These are phyloP conservation scores for Rhodomyrtus psidioides DNA, from an alignment of 441 rosid species.

Conservation along the genomic window DNA sequence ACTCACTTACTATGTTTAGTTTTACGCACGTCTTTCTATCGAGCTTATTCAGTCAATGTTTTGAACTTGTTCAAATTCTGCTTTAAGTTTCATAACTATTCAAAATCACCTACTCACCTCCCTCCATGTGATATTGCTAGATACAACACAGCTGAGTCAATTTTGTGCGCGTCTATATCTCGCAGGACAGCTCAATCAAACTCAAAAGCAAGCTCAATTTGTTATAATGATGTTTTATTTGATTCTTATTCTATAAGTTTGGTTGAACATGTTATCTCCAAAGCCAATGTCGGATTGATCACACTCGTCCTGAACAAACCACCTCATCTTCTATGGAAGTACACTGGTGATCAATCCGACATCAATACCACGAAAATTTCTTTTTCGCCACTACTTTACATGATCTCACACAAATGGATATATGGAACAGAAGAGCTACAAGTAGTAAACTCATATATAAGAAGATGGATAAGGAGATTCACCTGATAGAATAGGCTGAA, in stretches of 20 bases:
- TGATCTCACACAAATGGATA: neutral
- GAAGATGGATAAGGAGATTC: neutral
- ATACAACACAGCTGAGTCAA: neutral
- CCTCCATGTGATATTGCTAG: too few species aligned
- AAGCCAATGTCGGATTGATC: neutral
- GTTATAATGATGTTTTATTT: neutral
- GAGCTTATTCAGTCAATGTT: too few species aligned
- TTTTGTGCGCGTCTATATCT: neutral
- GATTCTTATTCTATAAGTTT: neutral
- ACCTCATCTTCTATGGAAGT: neutral
- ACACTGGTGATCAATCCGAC: neutral
- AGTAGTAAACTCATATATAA: neutral
- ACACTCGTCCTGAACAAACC: neutral
- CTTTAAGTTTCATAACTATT: too few species aligned
- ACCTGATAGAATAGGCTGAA: constrained; percentile 53
- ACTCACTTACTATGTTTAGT: too few species aligned
- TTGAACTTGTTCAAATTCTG: too few species aligned
- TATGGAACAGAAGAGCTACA: neutral
- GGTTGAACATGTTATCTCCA: neutral
- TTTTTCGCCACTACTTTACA: neutral
- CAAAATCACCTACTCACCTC: too few species aligned
- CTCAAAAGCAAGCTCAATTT: neutral
- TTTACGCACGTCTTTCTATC: too few species aligned
- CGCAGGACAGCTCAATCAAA: neutral
- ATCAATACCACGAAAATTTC: neutral